Percentiles rank a stretch among this genome's conserved stretches.
Evolutionary conservation across 129 eudicot species (phyloP).

Genomic region (Logfia minima): DNA sequence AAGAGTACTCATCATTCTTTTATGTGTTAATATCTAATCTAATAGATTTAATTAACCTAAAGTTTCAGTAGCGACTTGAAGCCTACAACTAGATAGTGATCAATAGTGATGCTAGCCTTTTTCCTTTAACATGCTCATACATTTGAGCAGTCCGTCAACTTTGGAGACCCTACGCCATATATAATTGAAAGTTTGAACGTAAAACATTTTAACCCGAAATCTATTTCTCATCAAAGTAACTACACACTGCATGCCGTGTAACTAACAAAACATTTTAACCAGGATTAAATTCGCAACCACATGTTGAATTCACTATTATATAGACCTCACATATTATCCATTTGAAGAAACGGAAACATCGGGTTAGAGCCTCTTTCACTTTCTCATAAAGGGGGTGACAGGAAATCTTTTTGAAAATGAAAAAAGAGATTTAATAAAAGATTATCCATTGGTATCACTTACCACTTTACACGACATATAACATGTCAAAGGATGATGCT

Average conservation of each 20-base stretch:
- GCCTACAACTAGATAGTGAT: conserved; percentile 10
- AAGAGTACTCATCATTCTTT: background rate
- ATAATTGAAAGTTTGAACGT: too few relatives aligned
- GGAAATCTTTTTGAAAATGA: conserved; percentile 22
- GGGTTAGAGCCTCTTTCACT: conserved; percentile 19
- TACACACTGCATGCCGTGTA: too few relatives aligned
- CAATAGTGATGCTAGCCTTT: background rate
- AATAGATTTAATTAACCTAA: conserved; percentile 6
- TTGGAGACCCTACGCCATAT: too few relatives aligned
- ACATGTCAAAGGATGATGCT: conserved; percentile 23
- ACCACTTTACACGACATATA: conserved; percentile 35
- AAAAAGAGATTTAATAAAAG: conserved; percentile 17
- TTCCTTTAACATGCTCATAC: background rate
- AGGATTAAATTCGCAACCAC: too few relatives aligned
- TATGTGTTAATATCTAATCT: too few relatives aligned
- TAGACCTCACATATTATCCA: conserved; percentile 5
- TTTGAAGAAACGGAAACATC: background rate
- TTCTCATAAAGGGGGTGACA: conserved; percentile 25
- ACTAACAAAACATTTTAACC: too few relatives aligned
- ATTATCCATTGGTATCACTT: conserved; percentile 28
- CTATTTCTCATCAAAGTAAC: too few relatives aligned
- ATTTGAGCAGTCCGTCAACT: too few relatives aligned
- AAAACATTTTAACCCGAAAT: too few relatives aligned
- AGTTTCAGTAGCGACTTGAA: background rate
- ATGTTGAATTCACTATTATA: background rate